These are phyloP conservation scores for Vachellia collinsii DNA, from an alignment of 306 rosid genomes.

Conservation along the genomic window DNA sequence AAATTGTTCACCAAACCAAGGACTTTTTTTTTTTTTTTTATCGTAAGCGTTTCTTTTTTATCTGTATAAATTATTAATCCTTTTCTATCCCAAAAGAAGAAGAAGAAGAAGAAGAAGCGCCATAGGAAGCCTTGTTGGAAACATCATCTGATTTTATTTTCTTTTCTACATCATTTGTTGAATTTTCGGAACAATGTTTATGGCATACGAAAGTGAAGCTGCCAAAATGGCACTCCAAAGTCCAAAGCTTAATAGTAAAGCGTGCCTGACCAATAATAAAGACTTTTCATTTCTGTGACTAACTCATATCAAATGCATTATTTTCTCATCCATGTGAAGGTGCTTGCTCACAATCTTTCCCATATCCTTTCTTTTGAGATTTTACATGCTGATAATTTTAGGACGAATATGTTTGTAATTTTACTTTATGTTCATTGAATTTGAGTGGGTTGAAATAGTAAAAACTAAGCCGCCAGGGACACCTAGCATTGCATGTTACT, in stretches of 20 bases:
- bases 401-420: neutral
- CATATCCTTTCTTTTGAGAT: neutral
- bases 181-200: constrained; percentile 6
- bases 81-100: neutral
- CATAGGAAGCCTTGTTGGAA: neutral
- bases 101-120: neutral
- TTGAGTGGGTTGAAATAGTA: constrained; percentile 12
- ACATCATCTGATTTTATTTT: neutral
- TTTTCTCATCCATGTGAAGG: constrained; percentile 10
- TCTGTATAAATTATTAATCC: neutral
- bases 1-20: constrained; percentile 9
- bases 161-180: neutral
- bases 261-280: neutral
- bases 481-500: neutral
- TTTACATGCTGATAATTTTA: neutral
- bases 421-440: neutral
- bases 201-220: constrained; percentile 14
- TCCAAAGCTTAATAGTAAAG: neutral
- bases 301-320: neutral
- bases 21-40: neutral
- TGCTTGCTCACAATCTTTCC: neutral
- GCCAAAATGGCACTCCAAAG: constrained; percentile 13
- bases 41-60: neutral
- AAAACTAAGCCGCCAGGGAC: constrained; percentile 11
- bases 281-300: neutral